These are phyloP conservation scores for Neurospora crassa DNA, from an alignment of 2,329 filamentous ascomycete species.

Conservation along the genomic window DNA sequence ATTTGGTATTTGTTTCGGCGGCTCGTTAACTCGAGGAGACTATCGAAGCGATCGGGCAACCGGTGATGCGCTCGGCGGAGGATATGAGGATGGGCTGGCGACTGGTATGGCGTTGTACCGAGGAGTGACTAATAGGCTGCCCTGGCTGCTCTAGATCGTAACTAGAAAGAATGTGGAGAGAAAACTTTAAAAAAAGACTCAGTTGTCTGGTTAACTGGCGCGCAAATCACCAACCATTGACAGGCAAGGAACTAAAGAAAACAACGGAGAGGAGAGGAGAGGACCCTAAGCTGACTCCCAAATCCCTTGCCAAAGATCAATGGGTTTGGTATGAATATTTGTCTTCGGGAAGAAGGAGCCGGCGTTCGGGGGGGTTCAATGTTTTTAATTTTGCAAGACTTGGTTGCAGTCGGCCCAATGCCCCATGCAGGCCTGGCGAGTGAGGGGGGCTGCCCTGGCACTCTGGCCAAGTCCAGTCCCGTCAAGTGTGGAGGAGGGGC, in stretches of 20 bases:
- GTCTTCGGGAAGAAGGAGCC: conserved; percentile 9
- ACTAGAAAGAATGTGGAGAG: background rate
- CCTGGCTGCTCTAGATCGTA: background rate
- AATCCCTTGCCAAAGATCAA: conserved; percentile 13
- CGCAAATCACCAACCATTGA: conserved; percentile 14
- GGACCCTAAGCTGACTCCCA: conserved; percentile 6
- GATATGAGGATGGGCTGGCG: background rate
- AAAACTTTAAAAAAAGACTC: background rate
- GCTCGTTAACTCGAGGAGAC: background rate
- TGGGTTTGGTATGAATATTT: conserved; percentile 9
- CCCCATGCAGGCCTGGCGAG: background rate
- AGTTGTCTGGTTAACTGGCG: conserved; percentile 15
- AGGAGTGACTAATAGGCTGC: background rate
- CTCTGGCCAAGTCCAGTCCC: background rate
- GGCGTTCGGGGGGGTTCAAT: conserved; percentile 6
- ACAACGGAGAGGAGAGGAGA: conserved; percentile 5
- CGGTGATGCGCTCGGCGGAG: background rate
- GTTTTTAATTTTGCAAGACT: conserved; percentile 7
- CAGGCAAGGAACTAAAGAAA: conserved; percentile 8
- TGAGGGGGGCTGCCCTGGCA: background rate
- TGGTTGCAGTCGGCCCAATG: conserved; percentile 6
- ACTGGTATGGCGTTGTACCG: background rate
- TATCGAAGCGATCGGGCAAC: background rate
- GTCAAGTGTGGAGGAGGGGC: conserved; percentile 17
- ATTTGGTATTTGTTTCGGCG: background rate